Evolutionary conservation across 1,139 yeast genomes (phyloP).

Genomic region (Ogataea hybrid): DNA sequence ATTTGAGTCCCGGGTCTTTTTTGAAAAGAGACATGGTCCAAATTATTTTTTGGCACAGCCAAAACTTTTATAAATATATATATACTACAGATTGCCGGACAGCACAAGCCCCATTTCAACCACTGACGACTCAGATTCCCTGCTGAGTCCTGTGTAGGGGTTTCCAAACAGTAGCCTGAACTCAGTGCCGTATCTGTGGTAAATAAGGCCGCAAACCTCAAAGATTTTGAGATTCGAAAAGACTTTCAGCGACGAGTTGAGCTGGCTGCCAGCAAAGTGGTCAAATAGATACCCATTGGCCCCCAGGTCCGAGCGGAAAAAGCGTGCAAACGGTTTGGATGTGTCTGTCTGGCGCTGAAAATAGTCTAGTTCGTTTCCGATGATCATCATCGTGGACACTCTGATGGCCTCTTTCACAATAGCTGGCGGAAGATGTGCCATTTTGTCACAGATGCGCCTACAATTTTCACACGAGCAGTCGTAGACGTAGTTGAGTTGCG

Average conservation of each 20-base stretch:
- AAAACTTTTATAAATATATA: not conserved
- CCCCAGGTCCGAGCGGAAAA: conserved; percentile 14
- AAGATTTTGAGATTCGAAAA: conserved; percentile 23
- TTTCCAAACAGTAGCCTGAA: conserved; percentile 25
- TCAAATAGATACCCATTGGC: conserved; percentile 28
- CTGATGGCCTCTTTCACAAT: conserved; percentile 27
- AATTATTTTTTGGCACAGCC: conserved; percentile 6
- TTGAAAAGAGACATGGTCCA: conserved; percentile 37
- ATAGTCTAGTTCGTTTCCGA: conserved; percentile 30
- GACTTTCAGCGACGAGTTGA: conserved; percentile 21
- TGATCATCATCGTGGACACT: conserved; percentile 29
- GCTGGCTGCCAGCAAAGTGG: conserved; percentile 26
- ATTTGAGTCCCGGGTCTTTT: conserved; percentile 64
- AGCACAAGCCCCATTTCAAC: conserved; percentile 27
- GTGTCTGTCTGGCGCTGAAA: conserved; percentile 17
- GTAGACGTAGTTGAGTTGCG: conserved; percentile 26
- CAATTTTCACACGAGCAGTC: conserved; percentile 24
- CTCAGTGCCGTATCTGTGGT: conserved; percentile 13
- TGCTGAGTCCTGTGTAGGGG: conserved; percentile 23
- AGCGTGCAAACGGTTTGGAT: conserved; percentile 10
- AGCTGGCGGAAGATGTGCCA: not conserved
- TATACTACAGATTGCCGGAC: conserved; percentile 8
- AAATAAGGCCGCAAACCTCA: conserved; percentile 32
- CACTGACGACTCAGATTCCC: conserved; percentile 19
- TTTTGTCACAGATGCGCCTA: conserved; percentile 10